A percentile compares a stretch with the other conserved stretches of the same genome.
These are phyloP conservation scores for Thelephora terrestris DNA, from an alignment of 1,284 basidiomycete species.

Conservation along the genomic window DNA sequence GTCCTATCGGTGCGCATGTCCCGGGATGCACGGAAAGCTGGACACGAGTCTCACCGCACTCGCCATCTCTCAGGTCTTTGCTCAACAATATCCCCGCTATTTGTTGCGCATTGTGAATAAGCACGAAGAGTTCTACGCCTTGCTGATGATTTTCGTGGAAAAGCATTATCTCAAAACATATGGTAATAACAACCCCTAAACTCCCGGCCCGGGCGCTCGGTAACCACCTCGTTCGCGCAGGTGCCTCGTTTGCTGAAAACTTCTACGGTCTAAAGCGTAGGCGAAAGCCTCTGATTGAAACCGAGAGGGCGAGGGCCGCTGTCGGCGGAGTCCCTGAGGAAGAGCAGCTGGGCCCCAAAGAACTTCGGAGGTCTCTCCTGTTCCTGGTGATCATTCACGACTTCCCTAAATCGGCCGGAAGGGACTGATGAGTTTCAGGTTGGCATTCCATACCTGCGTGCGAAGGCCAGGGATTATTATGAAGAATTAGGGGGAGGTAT, in stretches of 20 bases:
- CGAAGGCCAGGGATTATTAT: constrained; percentile 85
- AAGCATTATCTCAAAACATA: constrained; percentile 80
- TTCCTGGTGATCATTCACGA: constrained; percentile 48
- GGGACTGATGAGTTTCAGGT: constrained; percentile 37
- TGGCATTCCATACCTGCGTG: constrained; percentile 81
- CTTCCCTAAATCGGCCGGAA: not conserved
- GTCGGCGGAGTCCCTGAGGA: constrained; percentile 53
- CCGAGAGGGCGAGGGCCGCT: constrained; percentile 53
- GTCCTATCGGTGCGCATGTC: constrained; percentile 66
- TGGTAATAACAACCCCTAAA: constrained; percentile 37
- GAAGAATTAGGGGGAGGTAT: constrained; percentile 83
- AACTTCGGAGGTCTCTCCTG: constrained; percentile 66
- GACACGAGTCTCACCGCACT: not conserved
- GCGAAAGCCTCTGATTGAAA: constrained; percentile 58
- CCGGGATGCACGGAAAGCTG: not conserved
- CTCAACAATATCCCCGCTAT: constrained; percentile 91
- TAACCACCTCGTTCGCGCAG: constrained; percentile 26
- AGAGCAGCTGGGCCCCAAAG: constrained; percentile 51
- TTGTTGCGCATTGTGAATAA: constrained; percentile 85
- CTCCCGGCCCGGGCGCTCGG: not conserved
- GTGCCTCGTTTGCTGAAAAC: constrained; percentile 85
- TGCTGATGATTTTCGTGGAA: constrained; percentile 85
- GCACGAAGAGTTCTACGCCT: constrained; percentile 93
- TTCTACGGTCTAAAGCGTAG: constrained; percentile 87
- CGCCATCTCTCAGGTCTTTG: constrained; percentile 65